These are phyloP conservation scores for Termitomyces sp. DNA, from an alignment of 768 basidiomycete species.

Conservation along the genomic window DNA sequence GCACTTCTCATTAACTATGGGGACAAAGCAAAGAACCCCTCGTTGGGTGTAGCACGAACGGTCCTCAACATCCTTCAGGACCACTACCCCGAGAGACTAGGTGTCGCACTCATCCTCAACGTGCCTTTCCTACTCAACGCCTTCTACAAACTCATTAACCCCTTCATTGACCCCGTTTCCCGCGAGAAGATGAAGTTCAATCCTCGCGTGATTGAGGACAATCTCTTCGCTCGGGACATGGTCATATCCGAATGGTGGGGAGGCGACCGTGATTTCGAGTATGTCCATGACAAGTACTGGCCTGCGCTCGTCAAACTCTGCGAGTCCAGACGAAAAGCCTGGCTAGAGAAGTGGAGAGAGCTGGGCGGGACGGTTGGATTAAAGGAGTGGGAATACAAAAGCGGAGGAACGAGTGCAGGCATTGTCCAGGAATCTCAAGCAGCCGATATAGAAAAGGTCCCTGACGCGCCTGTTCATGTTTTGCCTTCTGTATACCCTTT, in stretches of 20 bases:
- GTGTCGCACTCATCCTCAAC: conserved; percentile 66
- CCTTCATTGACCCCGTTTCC: conserved; percentile 82
- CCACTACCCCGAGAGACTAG: conserved; percentile 86
- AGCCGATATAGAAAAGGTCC: neutral
- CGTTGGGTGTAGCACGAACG: conserved; percentile 33
- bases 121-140: conserved; percentile 73
- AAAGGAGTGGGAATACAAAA: conserved; percentile 78
- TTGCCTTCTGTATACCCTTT: neutral
- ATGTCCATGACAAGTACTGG: conserved; percentile 76
- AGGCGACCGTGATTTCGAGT: conserved; percentile 62
- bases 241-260: conserved; percentile 69
- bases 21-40: conserved; percentile 57
- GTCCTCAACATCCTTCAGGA: conserved; percentile 66
- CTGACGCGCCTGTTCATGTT: neutral
- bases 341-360: conserved; percentile 58
- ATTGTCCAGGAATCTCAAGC: neutral
- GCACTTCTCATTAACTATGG: conserved; percentile 74
- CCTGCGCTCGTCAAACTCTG: conserved; percentile 51
- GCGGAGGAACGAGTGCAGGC: conserved; percentile 1
- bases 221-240: conserved; percentile 62
- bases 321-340: conserved; percentile 38
- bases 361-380: conserved; percentile 67
- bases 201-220: conserved; percentile 57
- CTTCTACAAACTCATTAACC: conserved; percentile 74
- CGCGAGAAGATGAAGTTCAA: conserved; percentile 74